Evolutionary conservation across 345 rosid species (phyloP).

Genomic region (Aquilaria malaccensis): DNA sequence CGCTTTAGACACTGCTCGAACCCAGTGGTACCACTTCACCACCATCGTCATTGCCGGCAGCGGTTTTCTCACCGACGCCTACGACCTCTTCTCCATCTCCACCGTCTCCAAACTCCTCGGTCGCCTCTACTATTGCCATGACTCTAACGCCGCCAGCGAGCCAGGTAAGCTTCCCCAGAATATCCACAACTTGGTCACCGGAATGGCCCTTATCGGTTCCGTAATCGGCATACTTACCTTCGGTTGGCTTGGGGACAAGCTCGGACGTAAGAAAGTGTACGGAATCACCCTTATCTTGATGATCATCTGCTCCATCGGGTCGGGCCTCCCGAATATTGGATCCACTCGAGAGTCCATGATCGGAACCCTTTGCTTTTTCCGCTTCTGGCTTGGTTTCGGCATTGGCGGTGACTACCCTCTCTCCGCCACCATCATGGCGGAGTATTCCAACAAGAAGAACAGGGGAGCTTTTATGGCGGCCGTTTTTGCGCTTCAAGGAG

Average conservation of each 20-base stretch:
- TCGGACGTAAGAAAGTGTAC: conserved; percentile 45
- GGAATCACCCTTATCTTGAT: conserved; percentile 48
- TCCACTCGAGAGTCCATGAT: conserved; percentile 25
- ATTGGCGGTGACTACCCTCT: too few relatives aligned
- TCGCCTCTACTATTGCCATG: conserved; percentile 39
- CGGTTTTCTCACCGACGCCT: conserved; percentile 71
- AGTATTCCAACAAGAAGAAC: too few relatives aligned
- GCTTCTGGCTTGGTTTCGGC: too few relatives aligned
- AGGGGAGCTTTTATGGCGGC: conserved; percentile 50
- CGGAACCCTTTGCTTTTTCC: conserved; percentile 47
- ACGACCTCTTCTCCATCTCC: conserved; percentile 60
- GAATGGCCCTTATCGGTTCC: conserved; percentile 49
- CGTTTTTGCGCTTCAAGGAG: conserved; percentile 51
- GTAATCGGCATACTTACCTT: conserved; percentile 43
- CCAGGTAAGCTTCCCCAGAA: conserved; percentile 33
- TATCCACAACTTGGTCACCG: conserved; percentile 35
- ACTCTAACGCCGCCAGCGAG: conserved; percentile 1
- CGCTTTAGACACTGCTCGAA: conserved; percentile 48
- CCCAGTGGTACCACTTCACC: conserved; percentile 51
- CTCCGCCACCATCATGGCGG: too few relatives aligned
- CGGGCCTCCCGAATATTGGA: conserved; percentile 45
- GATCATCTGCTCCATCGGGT: conserved; percentile 43
- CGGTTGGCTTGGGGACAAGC: conserved; percentile 61
- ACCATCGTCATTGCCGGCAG: conserved; percentile 59
- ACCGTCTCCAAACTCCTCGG: conserved; percentile 15